Conservation (phyloP, 208 protist species). For the Leishmania martiniquensis region DNA sequence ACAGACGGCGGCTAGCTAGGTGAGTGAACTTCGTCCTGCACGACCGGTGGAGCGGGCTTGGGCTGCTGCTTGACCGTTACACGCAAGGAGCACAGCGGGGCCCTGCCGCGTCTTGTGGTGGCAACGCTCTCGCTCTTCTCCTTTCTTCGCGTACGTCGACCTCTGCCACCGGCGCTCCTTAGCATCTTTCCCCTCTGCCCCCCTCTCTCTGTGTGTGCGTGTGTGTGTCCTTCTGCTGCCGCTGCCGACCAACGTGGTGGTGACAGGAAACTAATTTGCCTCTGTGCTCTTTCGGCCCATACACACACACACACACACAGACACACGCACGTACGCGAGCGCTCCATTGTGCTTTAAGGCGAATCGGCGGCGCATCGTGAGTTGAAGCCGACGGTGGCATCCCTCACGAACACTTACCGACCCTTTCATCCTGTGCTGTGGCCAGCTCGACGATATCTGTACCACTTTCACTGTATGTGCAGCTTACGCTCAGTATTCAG, state of each 20-base stretch:
- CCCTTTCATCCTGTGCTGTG: not conserved
- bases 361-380: not conserved
- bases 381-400: not conserved
- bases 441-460: not conserved
- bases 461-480: not conserved
- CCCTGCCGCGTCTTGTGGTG: not conserved
- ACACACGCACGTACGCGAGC: not conserved
- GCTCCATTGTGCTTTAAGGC: not conserved
- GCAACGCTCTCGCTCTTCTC: not conserved
- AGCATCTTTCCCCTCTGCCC: conserved; percentile 1
- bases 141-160: not conserved
- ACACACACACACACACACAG: not conserved
- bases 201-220: no score
- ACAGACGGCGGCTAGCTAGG: no score
- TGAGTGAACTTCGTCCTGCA: no score
- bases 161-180: not conserved
- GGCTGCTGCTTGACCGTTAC: not conserved
- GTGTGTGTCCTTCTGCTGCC: not conserved
- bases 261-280: not conserved
- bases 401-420: not conserved
- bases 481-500: not conserved
- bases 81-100: not conserved
- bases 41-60: no score
- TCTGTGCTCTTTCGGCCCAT: not conserved
- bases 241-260: not conserved